These are phyloP conservation scores for Paracoccidioides brasiliensis DNA, from an alignment of 2,329 filamentous ascomycete species.

Conservation along the genomic window DNA sequence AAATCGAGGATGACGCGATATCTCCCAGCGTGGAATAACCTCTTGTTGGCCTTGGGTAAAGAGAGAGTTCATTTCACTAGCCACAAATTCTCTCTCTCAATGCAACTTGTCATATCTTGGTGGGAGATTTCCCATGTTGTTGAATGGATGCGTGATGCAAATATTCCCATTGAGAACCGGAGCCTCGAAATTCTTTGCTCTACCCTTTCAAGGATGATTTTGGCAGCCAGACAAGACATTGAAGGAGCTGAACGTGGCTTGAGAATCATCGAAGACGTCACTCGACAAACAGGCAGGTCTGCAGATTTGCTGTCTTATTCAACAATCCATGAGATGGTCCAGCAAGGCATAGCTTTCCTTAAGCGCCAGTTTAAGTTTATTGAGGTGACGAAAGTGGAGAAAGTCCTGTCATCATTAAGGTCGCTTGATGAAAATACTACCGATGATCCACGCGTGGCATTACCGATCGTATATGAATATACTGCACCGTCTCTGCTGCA, in stretches of 20 bases:
- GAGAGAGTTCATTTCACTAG: background rate
- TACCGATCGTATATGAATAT: conserved; percentile 23
- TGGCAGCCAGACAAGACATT: conserved; percentile 19
- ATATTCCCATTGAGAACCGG: conserved; percentile 20
- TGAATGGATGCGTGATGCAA: conserved; percentile 22
- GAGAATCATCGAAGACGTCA: conserved; percentile 6
- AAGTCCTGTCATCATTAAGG: background rate
- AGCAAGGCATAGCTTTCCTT: conserved; percentile 19
- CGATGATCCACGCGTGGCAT: conserved; percentile 4
- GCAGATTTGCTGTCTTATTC: background rate
- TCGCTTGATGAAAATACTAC: background rate
- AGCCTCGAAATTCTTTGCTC: conserved; percentile 26
- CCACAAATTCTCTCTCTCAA: conserved; percentile 3
- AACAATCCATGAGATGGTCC: conserved; percentile 20
- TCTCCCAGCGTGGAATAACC: conserved; percentile 24
- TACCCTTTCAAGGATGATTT: conserved; percentile 24
- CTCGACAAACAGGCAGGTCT: conserved; percentile 8
- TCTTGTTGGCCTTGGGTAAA: conserved; percentile 20
- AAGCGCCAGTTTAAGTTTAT: conserved; percentile 26
- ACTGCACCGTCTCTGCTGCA: conserved; percentile 30
- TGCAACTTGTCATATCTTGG: conserved; percentile 27
- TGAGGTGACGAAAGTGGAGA: conserved; percentile 18
- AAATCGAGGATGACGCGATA: conserved; percentile 18
- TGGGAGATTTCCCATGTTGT: conserved; percentile 22
- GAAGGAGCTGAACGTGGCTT: conserved; percentile 18